phyloP scores from a whole-genome alignment of 768 basidiomycete species.

The Leccinum obscurum region DNA sequence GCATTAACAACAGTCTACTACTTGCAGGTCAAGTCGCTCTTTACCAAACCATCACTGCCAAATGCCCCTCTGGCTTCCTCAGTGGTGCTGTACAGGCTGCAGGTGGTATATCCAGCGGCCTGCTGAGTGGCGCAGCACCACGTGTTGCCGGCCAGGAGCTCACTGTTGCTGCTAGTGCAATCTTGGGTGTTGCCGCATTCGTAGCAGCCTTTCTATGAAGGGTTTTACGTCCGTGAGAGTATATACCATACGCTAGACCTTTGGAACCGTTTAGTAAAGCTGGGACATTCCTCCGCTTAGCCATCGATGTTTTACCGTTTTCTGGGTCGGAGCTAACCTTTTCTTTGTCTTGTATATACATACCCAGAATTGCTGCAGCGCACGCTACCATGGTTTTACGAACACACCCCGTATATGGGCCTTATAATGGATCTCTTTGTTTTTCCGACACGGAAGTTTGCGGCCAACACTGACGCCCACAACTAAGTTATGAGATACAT shows the following conservation, averaged over 20 bases:
- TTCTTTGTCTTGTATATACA: slow-evolving; percentile 26
- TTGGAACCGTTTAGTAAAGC: slow-evolving; percentile 21
- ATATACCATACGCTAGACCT: slow-evolving; percentile 23
- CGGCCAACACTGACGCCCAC: background rate
- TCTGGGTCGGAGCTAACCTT: background rate
- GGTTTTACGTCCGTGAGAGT: slow-evolving; percentile 6
- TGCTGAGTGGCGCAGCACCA: slow-evolving; percentile 33
- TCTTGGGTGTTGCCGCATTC: slow-evolving; percentile 36
- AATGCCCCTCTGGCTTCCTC: slow-evolving; percentile 75
- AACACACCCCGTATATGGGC: background rate
- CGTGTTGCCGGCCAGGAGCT: slow-evolving; percentile 26
- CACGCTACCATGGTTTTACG: slow-evolving; percentile 5
- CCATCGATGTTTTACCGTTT: slow-evolving; percentile 16
- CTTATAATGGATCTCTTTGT: slow-evolving; percentile 3
- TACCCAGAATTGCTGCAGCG: slow-evolving; percentile 16
- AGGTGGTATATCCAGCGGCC: slow-evolving; percentile 49
- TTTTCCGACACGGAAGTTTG: slow-evolving; percentile 1
- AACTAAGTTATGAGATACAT: slow-evolving; percentile 5
- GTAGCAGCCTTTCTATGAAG: slow-evolving; percentile 32
- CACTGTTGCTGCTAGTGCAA: slow-evolving; percentile 30
- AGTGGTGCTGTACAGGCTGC: slow-evolving; percentile 66
- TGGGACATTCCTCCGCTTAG: slow-evolving; percentile 21
- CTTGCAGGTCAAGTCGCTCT: slow-evolving; percentile 64
- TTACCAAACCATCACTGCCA: slow-evolving; percentile 58
- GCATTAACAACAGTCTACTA: slow-evolving; percentile 62